Evolutionary conservation across 495 filamentous ascomycete genomes (phyloP).

Genomic region (Aspergillus nidulans): DNA sequence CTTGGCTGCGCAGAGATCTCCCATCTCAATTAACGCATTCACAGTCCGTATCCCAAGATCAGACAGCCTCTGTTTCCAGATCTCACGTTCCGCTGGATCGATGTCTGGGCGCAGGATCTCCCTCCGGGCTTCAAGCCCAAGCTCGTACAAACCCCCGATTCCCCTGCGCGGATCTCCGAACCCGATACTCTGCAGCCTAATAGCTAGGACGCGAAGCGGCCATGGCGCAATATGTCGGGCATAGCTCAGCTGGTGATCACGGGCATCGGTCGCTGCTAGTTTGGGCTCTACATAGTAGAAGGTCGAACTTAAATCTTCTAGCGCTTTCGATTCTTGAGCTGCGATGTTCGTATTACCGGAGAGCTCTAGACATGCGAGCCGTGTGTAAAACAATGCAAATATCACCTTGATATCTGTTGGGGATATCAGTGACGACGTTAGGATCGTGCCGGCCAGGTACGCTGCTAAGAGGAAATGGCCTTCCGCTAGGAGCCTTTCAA

Average conservation of each 20-base stretch:
- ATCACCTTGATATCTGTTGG: constrained; percentile 58
- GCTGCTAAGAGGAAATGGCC: constrained; percentile 61
- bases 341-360: constrained; percentile 66
- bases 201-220: constrained; percentile 75
- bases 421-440: constrained; percentile 43
- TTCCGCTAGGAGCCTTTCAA: constrained; percentile 69
- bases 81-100: constrained; percentile 31
- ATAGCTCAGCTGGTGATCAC: constrained; percentile 30
- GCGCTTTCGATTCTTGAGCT: constrained; percentile 75
- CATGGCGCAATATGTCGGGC: constrained; percentile 70
- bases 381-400: constrained; percentile 74
- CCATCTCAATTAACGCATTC: constrained; percentile 84
- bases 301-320: constrained; percentile 72
- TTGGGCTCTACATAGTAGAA: constrained; percentile 57
- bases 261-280: constrained; percentile 21
- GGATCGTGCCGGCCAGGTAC: constrained; percentile 35
- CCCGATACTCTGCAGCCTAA: constrained; percentile 78
- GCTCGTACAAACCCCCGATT: constrained; percentile 84
- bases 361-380: constrained; percentile 77
- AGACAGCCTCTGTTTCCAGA: constrained; percentile 65
- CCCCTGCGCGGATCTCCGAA: constrained; percentile 77
- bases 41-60: constrained; percentile 77
- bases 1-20: constrained; percentile 73
- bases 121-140: constrained; percentile 68
- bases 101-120: constrained; percentile 39